Base-by-base conservation (phyloP, 1,284 basidiomycete species). In the Ustilago crameri region DNA sequence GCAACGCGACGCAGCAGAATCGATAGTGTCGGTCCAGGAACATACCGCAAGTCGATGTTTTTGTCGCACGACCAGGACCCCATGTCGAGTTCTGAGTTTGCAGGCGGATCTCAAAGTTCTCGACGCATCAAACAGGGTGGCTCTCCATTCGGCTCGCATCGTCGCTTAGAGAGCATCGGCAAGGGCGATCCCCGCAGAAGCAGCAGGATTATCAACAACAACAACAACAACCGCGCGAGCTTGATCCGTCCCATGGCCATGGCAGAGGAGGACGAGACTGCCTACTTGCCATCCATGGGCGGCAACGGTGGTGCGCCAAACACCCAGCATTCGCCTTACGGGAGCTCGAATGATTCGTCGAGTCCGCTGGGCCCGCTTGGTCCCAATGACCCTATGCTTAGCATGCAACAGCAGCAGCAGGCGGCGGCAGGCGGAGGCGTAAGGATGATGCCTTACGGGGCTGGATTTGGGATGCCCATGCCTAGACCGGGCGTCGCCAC, bases 11-110 rank as follows among this genome's bases (percentile, higher is more conserved):
- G 64, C n/a, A 75, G 73, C 52, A 51, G 69, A 7, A 75, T 75
- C 57, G 73, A 75, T 52, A 68, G 64, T 30, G 50, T 75, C 8
- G 73, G 73, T 5, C 68, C 73, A n/a, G 73, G 73, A 12, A 75
- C 69, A 20, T 75, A 75, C 20, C 58, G 73, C 22, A 75, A 75
- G 37, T 71, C 67, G 26, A 75, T 75, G 73, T 75, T 61, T 38
- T 40, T 75, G 46, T 45, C 49, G 15, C 35, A 47, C 3, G 53
- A 60, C 10, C 46, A 55, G 26, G 64, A 61, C 22, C 52, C 66
- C 18, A 35, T 43, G 38, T 37, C 49, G 2, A 12, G n/a, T n/a
- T 41, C 17, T 9, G 64, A 60, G 10, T 38, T 40, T 18, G 32
- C 44, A 1, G 52, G 57, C 15, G 61, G 57, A 9, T 61, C 61